A percentile compares a stretch with the other conserved stretches of the same genome.
phyloP scores from a whole-genome alignment of 441 rosid species.

The Croton setiger region DNA sequence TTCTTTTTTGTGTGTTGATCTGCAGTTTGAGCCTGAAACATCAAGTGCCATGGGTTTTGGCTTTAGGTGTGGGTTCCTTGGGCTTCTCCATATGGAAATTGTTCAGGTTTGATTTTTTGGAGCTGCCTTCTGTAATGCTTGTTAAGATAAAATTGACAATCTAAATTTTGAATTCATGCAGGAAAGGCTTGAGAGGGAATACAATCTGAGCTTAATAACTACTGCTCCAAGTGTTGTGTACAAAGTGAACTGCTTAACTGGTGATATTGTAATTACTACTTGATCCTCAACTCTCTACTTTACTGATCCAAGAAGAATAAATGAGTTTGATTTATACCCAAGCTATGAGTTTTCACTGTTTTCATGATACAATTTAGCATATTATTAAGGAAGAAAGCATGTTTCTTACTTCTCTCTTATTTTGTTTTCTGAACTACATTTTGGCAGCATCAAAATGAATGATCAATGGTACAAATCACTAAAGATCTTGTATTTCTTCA shows the following conservation, averaged over 20 bases:
- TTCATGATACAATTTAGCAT: background rate
- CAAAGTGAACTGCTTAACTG: conserved; percentile 67
- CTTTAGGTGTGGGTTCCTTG: conserved; percentile 96
- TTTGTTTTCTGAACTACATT: background rate
- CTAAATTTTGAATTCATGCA: conserved; percentile 33
- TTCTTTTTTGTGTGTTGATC: conserved; percentile 20
- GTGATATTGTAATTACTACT: conserved; percentile 75
- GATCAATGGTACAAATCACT: background rate
- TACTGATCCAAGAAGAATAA: conserved; percentile 9
- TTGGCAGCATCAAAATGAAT: background rate
- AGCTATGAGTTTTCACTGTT: background rate
- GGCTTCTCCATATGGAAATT: conserved; percentile 99
- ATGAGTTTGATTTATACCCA: conserved; percentile 11
- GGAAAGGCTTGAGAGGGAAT: conserved; percentile 99
- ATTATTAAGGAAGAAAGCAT: background rate
- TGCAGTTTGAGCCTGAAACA: conserved; percentile 96
- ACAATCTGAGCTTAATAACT: conserved; percentile 89
- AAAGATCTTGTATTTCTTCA: background rate
- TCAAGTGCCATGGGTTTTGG: conserved; percentile 99
- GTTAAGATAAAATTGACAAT: conserved; percentile 11
- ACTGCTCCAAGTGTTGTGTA: conserved; percentile 99
- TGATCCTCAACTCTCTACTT: conserved; percentile 16
- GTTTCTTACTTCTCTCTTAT: background rate
- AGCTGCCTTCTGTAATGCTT: conserved; percentile 2
- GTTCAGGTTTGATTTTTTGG: conserved; percentile 66